Conservation (phyloP, 2,329 filamentous ascomycete genomes). For the Ramichloridium luteum region DNA sequence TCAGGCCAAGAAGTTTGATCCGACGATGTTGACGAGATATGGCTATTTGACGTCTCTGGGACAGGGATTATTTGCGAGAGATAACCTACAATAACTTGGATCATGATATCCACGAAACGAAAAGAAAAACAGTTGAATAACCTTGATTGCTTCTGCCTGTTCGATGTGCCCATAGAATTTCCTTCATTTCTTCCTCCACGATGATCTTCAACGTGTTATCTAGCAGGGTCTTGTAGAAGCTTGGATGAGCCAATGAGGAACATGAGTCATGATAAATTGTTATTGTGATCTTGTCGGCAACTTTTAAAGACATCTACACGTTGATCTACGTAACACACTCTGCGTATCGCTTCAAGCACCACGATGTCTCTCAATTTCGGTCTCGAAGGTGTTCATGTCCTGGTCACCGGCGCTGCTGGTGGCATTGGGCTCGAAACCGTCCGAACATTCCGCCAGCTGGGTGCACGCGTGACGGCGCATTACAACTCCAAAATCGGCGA, state of each 20-base stretch:
- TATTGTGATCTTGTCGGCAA: too few species aligned
- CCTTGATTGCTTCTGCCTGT: too few species aligned
- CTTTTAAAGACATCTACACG: too few species aligned
- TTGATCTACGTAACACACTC: too few species aligned
- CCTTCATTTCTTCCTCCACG: too few species aligned
- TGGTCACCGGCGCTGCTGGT: constrained; percentile 24
- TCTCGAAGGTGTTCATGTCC: constrained; percentile 21
- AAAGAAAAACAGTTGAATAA: too few species aligned
- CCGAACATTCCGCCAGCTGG: constrained; percentile 23
- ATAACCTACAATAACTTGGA: constrained; percentile 3
- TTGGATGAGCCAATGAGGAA: too few species aligned
- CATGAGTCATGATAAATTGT: too few species aligned
- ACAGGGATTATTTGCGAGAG: constrained; percentile 23
- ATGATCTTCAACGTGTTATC: too few species aligned
- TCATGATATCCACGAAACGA: neutral
- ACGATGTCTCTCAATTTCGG: constrained; percentile 23
- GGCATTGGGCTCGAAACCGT: constrained; percentile 29
- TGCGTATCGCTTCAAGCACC: too few species aligned
- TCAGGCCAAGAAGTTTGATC: constrained; percentile 22
- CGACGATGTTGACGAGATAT: constrained; percentile 28
- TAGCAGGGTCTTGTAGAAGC: too few species aligned
- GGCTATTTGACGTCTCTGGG: constrained; percentile 28
- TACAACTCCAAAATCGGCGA: constrained; percentile 25
- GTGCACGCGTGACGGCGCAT: constrained; percentile 22
- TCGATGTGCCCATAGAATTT: too few species aligned